A percentile compares a stretch with the other conserved stretches of the same genome.
phyloP scores from a whole-genome alignment of 805 yeast genomes.

The Metschnikowia chrysomelidarum region DNA sequence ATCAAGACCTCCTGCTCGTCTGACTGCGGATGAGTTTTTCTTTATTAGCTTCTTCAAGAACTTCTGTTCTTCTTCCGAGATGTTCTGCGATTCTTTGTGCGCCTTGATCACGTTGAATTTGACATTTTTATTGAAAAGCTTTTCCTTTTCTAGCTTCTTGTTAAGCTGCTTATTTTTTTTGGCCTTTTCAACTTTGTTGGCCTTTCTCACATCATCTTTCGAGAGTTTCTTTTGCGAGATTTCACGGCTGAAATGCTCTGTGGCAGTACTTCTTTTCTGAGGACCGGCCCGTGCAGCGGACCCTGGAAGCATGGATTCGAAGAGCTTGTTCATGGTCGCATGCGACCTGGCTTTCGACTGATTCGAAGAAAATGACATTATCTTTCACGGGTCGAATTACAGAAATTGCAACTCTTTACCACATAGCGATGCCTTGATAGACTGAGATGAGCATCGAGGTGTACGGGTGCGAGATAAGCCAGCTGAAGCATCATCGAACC shows the following conservation, averaged over 20 bases:
- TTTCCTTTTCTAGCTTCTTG: conserved; percentile 28
- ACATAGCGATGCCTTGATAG: no score
- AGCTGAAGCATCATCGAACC: no score
- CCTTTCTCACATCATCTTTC: conserved; percentile 21
- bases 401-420: no score
- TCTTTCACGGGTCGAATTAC: no score
- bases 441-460: conserved; percentile 10
- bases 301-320: conserved; percentile 24
- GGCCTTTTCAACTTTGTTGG: conserved; percentile 18
- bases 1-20: conserved; percentile 29
- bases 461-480: conserved; percentile 5
- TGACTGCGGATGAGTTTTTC: conserved; percentile 34
- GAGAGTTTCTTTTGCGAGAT: conserved; percentile 16
- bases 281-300: conserved; percentile 8
- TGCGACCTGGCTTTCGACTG: conserved; percentile 23
- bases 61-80: conserved; percentile 34
- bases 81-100: conserved; percentile 23
- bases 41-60: conserved; percentile 38
- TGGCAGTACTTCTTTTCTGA: conserved; percentile 12
- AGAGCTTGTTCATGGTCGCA: conserved; percentile 26
- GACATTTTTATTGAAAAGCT: conserved; percentile 34
- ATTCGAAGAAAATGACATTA: conserved; percentile 23
- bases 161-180: conserved; percentile 27
- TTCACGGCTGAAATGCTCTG: conserved; percentile 18
- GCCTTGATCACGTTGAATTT: conserved; percentile 40